phyloP scores from a whole-genome alignment of 1,284 basidiomycete species.

The Sanguinoderma infundibulare region DNA sequence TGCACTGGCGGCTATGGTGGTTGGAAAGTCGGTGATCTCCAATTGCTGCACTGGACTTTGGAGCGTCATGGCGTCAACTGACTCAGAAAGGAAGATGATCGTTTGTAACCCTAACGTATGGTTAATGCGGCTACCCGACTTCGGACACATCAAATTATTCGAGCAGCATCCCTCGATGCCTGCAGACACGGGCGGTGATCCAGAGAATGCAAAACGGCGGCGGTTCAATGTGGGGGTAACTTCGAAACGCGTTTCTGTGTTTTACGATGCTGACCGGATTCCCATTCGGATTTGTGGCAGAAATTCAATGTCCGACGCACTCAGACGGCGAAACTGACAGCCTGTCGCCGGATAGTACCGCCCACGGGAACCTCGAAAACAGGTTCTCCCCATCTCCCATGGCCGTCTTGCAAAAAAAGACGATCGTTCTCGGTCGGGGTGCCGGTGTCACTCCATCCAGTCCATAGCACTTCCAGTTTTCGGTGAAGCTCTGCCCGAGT shows the following conservation, averaged over 20 bases:
- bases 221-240: neutral
- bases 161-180: no score
- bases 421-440: neutral
- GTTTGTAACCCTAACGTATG: no score
- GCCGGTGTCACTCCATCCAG: neutral
- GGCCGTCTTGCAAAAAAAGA: neutral
- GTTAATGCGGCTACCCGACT: no score
- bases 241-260: neutral
- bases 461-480: no score
- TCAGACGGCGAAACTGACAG: neutral
- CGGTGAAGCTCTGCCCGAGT: neutral
- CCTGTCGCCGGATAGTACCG: neutral
- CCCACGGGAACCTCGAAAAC: neutral
- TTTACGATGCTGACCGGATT: neutral
- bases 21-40: neutral
- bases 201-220: no score
- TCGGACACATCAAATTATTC: no score
- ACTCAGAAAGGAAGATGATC: neutral
- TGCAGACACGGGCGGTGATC: no score
- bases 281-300: neutral
- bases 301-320: neutral
- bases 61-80: neutral
- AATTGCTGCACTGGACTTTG: neutral
- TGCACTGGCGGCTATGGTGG: constrained; percentile 2
- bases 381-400: neutral